Evolutionary conservation across 768 basidiomycete genomes (phyloP).

Genomic region (Suillus placidus): DNA sequence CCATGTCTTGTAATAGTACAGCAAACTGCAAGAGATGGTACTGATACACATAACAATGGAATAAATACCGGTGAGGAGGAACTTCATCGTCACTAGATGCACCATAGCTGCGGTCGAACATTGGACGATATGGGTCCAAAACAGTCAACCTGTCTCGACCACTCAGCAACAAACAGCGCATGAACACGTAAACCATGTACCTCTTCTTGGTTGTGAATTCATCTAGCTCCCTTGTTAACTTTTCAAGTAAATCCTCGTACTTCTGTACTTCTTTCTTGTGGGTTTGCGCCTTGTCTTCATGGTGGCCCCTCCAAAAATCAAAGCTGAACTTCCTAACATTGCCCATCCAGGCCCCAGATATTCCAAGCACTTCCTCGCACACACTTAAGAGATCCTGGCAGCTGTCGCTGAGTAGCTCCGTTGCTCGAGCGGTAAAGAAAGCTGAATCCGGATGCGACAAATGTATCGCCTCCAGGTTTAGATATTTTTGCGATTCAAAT

Average conservation of each 20-base stretch:
- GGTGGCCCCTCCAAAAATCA: conserved; percentile 38
- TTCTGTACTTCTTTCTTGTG: conserved; percentile 40
- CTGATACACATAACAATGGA: conserved; percentile 76
- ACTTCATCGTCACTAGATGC: conserved; percentile 37
- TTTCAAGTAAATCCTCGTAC: conserved; percentile 39
- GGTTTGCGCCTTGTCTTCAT: conserved; percentile 31
- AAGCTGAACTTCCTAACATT: conserved; percentile 40
- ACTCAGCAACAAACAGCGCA: conserved; percentile 6
- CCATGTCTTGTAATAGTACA: conserved; percentile 34
- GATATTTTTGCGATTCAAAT: conserved; percentile 71
- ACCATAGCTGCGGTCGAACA: conserved; percentile 45
- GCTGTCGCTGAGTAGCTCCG: conserved; percentile 50
- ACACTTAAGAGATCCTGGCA: conserved; percentile 54
- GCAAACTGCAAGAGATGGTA: conserved; percentile 48
- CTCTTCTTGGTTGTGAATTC: conserved; percentile 53
- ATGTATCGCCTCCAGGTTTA: conserved; percentile 63
- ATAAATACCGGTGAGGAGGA: conserved; percentile 69
- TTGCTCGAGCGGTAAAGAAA: conserved; percentile 44
- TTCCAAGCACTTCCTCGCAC: conserved; percentile 43
- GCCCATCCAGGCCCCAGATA: conserved; percentile 54
- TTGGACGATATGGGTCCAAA: conserved; percentile 61
- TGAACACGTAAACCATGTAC: conserved; percentile 34
- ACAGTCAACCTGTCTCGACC: conserved; percentile 43
- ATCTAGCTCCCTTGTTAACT: conserved; percentile 42
- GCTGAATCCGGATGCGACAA: conserved; percentile 52